Conservation (phyloP, 306 rosid species). For the Medicago lupulina region DNA sequence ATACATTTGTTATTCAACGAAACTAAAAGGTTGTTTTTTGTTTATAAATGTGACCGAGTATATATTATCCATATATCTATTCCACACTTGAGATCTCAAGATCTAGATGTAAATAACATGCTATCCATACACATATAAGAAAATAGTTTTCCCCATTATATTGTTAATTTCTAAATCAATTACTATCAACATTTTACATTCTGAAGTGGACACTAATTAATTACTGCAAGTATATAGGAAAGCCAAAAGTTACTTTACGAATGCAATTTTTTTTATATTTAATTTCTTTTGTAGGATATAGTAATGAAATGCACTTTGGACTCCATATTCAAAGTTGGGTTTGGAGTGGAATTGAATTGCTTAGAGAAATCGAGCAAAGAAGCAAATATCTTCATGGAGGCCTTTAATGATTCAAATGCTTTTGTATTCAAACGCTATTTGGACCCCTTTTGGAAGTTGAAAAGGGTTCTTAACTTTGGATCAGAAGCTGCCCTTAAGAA, state of each 20-base stretch:
- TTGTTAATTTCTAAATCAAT: no score
- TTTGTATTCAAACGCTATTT: constrained; percentile 62
- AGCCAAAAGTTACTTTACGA: neutral
- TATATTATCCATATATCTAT: no score
- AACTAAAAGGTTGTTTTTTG: no score
- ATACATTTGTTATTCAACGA: no score
- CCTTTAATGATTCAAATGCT: constrained; percentile 78
- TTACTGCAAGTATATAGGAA: no score
- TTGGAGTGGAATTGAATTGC: constrained; percentile 78
- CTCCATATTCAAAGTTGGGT: constrained; percentile 86
- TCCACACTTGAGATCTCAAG: no score
- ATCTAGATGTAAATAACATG: no score
- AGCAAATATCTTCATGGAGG: constrained; percentile 63
- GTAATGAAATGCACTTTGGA: constrained; percentile 76
- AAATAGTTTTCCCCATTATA: no score
- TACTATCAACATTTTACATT: no score
- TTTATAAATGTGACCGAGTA: no score
- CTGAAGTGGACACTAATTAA: no score
- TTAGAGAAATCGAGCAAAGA: constrained; percentile 66
- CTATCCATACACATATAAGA: no score
- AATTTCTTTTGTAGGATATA: constrained; percentile 49
- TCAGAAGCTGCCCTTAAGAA: constrained; percentile 64
- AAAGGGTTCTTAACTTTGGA: constrained; percentile 68
- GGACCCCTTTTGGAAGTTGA: constrained; percentile 77
- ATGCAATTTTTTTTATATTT: constrained; percentile 1